Base-by-base conservation (phyloP, 805 yeast genomes). In the Lachancea cidri region DNA sequence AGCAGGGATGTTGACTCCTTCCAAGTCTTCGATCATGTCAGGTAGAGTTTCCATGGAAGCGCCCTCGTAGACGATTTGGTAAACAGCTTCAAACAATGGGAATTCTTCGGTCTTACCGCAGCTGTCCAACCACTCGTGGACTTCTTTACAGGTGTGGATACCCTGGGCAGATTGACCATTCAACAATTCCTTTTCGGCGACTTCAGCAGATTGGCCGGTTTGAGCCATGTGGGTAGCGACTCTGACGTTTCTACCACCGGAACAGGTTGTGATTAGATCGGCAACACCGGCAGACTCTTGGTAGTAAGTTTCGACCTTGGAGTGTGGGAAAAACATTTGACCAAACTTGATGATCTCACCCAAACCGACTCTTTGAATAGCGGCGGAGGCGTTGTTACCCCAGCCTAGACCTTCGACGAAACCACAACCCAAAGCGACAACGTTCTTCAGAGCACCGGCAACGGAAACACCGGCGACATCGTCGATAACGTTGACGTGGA, bases 301-400 rank as follows among this genome's bases (percentile, higher is more conserved):
- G 49, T 95, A 86, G 67, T 89, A 89, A 19, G 98, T 93, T 44
- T 79, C 72, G 22, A 84, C 76, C 46, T 76, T 68, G 52, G 85
- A 79, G 46, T 74, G 78, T 31, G 82, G 89, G 80, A 79, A 93
- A 69, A 86, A 89, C 54, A 72, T 73, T 57, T 78, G 73, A 32
- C 95, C 93, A 65, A 93, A 93, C 61, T 77, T 76, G 64, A 89
- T 84, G 59, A 85, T 86, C 71, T 93, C 98, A 57, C 83, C 76
- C 50, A 93, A 70, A 36, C 98, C 98, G 52, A 91, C 83, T 70
- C 98, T 79, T 89, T 91, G 94, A 56, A 93, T 81, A 33, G 98
- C 98, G 42, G 98, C 83, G 67, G 91, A 88, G 50, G 98, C 98
- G 64, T 93, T 93, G 67, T 88, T 96, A 65, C 98, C 98, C 98